Evolutionary conservation across 2,329 filamentous ascomycete genomes (phyloP), one percentile per base, ranked within the genome.

Genomic region (Penicillium sp.): DNA sequence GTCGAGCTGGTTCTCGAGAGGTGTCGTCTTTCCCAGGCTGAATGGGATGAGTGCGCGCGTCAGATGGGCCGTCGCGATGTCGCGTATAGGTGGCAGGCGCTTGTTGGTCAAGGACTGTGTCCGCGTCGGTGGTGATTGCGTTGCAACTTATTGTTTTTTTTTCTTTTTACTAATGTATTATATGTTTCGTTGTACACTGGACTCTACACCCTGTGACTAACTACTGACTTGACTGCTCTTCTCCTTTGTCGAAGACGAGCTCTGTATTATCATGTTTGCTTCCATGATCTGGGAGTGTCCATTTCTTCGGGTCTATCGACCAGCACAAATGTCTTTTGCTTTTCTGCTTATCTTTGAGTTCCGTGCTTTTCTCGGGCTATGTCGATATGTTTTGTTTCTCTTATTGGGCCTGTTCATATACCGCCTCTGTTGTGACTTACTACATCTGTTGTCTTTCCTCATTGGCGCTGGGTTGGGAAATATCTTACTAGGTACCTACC

Each of bases 31-130:
- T 72, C 72, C 25, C 65, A 69, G 41, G 61, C 62, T 41, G 72
- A 75, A 41, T 75, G 72, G 74, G 69, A 72, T 22, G 73, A 75
- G 25, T 76, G 73, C 55, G 73, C 73, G 18, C 64, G 66, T 29
- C 62, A 55, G 46, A 64, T 77, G 54, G 73, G 73, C 10, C 56
- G 51, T 41, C 68, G 67, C 14, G 71, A 67, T 41, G 61, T 75
- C 19, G 71, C 70, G n/a, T 63, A 60, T 44, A 61, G 74, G 41
- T 76, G 72, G 73, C 67, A 65, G 41, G 59, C 67, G 34, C 67
- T 76, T 11, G 59, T 76, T 14, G 67, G 67, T 9, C 66, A 73
- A 47, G 72, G 71, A 6, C 58, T 76, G 41, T 65, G 68, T 42
- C 61, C 66, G 16, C 64, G 64, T 8, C 56, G 63, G 29, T 62